Evolutionary conservation across 495 filamentous ascomycete genomes (phyloP), one percentile per base, ranked within the genome.

Genomic region (Hypoxylon rickii): DNA sequence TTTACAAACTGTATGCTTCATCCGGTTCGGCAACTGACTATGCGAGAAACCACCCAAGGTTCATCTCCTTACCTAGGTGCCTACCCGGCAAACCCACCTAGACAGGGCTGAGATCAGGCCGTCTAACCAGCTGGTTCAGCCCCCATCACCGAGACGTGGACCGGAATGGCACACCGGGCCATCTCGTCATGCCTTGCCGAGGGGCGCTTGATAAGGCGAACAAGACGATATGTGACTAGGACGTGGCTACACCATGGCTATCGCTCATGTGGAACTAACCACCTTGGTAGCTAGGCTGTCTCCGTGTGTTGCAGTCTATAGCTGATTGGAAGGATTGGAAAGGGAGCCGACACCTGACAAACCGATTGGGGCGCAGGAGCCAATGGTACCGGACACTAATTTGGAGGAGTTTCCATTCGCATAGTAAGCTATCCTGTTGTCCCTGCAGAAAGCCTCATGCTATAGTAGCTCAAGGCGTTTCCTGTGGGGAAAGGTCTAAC

Each of bases 141-240:
- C 59, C 53, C 44, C 3, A 52, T 53, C 37, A 63, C 59, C 59
- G 59, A 63, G 31, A 50, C 39, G 48, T 49, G 34, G 51, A 12
- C 44, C 50, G 3, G 3, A n/a, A 12, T 5, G 7, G 13, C 6
- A n/a, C n/a, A n/a, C n/a, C n/a, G n/a, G n/a, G n/a, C n/a, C n/a
- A n/a, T n/a, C n/a, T n/a, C n/a, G n/a, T n/a, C n/a, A n/a, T n/a
- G n/a, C n/a, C 16, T 37, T 56, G 13, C 15, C 53, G 44, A 31
- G 53, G 31, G 24, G 24, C 4, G 4, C 24, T 4, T 29, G 13
- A 44, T 19, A 31, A 16, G 15, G 32, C 26, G 24, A 17, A 36
- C 38, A 10, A 3, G 20, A 31, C 15, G 10, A 29, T 29, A 37
- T 43, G 37, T 21, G 48, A 34, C 29, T 36, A 46, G 17, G 19